A percentile compares a stretch with the other conserved stretches of the same genome.
phyloP scores from a whole-genome alignment of 2,329 filamentous ascomycete species.

The Cordyceps farinosa region DNA sequence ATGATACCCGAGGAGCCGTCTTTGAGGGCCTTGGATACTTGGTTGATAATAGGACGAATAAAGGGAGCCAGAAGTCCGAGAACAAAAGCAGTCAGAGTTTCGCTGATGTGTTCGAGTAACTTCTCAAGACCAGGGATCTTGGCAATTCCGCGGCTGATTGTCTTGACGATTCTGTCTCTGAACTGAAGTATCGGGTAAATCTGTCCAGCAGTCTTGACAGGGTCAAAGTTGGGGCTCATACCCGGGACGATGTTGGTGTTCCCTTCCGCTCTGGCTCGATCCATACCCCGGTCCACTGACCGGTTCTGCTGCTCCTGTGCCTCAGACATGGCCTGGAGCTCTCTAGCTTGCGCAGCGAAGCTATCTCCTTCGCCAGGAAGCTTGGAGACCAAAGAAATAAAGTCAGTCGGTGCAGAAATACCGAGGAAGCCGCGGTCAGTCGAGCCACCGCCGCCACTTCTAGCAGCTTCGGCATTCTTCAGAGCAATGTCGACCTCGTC shows the following conservation, averaged over 20 bases:
- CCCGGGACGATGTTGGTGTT: constrained; percentile 64
- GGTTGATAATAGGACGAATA: constrained; percentile 84
- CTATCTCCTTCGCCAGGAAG: constrained; percentile 67
- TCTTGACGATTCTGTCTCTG: constrained; percentile 87
- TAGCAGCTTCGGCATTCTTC: constrained; percentile 59
- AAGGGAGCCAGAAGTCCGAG: constrained; percentile 89
- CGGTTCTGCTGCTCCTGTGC: constrained; percentile 60
- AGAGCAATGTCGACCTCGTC: constrained; percentile 75
- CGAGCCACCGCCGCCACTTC: constrained; percentile 33
- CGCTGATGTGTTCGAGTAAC: constrained; percentile 89
- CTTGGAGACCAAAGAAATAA: constrained; percentile 71
- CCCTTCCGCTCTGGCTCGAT: constrained; percentile 34
- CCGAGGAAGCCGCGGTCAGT: constrained; percentile 40
- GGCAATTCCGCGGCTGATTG: constrained; percentile 78
- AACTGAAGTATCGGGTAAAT: constrained; percentile 96
- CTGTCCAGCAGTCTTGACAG: constrained; percentile 69
- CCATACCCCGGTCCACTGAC: constrained; percentile 27
- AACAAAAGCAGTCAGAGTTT: constrained; percentile 88
- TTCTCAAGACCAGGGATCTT: constrained; percentile 89
- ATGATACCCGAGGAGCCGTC: constrained; percentile 73
- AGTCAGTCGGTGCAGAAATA: constrained; percentile 45
- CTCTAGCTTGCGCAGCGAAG: constrained; percentile 63
- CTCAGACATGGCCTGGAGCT: constrained; percentile 58
- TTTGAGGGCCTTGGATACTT: constrained; percentile 80
- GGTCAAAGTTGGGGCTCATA: constrained; percentile 73